phyloP scores from a whole-genome alignment of 1,284 basidiomycete species.

The Phellinidium pouzarii region DNA sequence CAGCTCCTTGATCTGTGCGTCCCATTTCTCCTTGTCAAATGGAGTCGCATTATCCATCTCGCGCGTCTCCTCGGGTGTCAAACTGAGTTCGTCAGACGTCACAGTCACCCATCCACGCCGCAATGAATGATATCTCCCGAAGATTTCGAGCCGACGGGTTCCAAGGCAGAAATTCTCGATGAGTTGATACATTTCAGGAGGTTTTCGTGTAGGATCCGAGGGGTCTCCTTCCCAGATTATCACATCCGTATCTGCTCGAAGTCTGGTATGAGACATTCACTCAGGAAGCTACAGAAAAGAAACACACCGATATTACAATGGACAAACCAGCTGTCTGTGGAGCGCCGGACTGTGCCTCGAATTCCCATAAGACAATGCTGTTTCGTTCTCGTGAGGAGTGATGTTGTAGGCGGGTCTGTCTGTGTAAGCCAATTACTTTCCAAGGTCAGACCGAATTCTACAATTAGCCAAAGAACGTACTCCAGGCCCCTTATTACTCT shows the following conservation, averaged over 20 bases:
- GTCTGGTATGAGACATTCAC: no score
- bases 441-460: neutral
- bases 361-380: slow-evolving; percentile 99
- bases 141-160: slow-evolving; percentile 85
- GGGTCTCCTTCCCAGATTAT: slow-evolving; percentile 91
- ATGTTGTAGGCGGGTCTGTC: slow-evolving; percentile 79
- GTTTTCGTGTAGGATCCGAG: slow-evolving; percentile 75
- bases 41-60: slow-evolving; percentile 33
- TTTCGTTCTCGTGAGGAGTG: slow-evolving; percentile 81
- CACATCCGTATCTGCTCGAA: slow-evolving; percentile 82
- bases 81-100: slow-evolving; percentile 46
- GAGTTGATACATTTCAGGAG: slow-evolving; percentile 91
- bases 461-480: slow-evolving; percentile 34
- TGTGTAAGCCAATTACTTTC: slow-evolving; percentile 24
- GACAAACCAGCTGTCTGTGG: slow-evolving; percentile 91
- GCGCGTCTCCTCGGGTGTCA: slow-evolving; percentile 40
- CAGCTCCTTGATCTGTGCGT: slow-evolving; percentile 31
- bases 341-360: slow-evolving; percentile 89
- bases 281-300: slow-evolving; percentile 1
- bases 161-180: slow-evolving; percentile 99
- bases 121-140: slow-evolving; percentile 66
- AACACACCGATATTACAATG: slow-evolving; percentile 88
- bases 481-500: slow-evolving; percentile 63
- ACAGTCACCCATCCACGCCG: slow-evolving; percentile 93
- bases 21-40: slow-evolving; percentile 23